These are phyloP conservation scores for Endothia cerciana DNA, from an alignment of 2,329 filamentous ascomycete species.

Conservation along the genomic window DNA sequence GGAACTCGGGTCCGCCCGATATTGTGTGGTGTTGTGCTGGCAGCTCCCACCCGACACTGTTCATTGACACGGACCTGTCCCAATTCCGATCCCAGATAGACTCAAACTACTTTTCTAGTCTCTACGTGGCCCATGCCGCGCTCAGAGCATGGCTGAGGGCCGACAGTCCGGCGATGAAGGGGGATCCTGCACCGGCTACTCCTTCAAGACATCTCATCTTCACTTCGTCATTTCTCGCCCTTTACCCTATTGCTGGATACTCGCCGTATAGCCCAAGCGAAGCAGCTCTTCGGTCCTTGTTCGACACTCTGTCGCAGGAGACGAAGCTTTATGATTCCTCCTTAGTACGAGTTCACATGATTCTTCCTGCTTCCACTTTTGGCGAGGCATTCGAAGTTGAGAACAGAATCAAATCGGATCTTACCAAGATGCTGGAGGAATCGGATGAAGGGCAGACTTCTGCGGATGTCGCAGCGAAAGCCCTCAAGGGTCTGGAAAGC, in stretches of 20 bases:
- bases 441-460: constrained; percentile 47
- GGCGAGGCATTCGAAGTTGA: constrained; percentile 55
- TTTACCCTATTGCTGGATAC: constrained; percentile 67
- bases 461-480: constrained; percentile 61
- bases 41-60: constrained; percentile 56
- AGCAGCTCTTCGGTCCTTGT: constrained; percentile 66
- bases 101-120: constrained; percentile 45
- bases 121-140: constrained; percentile 44
- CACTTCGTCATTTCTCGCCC: constrained; percentile 65
- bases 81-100: constrained; percentile 43
- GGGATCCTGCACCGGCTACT: neutral
- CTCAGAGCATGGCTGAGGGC: constrained; percentile 37
- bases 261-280: constrained; percentile 68
- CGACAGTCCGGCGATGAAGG: neutral
- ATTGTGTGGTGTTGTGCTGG: constrained; percentile 71
- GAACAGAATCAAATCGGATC: constrained; percentile 42
- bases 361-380: constrained; percentile 68
- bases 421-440: constrained; percentile 44
- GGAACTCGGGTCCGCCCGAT: constrained; percentile 66
- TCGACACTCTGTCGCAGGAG: constrained; percentile 68
- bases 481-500: constrained; percentile 62
- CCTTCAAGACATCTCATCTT: constrained; percentile 65
- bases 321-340: constrained; percentile 41
- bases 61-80: constrained; percentile 41
- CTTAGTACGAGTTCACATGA: constrained; percentile 61